These are phyloP conservation scores for Fraxinus anomala DNA, from an alignment of 257 asterid genomes.

Conservation along the genomic window DNA sequence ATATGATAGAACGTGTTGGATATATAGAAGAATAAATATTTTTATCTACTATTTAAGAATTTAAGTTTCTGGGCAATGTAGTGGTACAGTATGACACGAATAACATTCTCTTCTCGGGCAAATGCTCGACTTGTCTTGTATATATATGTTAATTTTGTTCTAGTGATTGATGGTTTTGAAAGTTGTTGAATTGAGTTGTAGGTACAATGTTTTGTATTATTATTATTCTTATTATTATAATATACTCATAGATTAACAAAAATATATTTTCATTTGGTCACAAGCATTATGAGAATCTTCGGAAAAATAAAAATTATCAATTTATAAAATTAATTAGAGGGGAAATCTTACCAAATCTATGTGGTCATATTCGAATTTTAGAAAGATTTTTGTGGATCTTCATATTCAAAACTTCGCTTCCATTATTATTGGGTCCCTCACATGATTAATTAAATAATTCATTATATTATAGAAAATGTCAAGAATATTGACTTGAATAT, in stretches of 20 bases:
- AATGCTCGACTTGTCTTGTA: background rate
- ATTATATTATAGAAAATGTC: slow-evolving; percentile 22
- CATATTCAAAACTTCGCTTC: slow-evolving; percentile 31
- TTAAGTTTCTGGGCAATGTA: background rate
- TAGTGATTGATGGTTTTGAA: too few species aligned
- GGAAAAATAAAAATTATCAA: slow-evolving; percentile 21
- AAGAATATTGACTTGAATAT: slow-evolving; percentile 17
- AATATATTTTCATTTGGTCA: slow-evolving; percentile 25
- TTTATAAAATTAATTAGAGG: slow-evolving; percentile 17
- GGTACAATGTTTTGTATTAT: too few species aligned
- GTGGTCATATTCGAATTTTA: slow-evolving; percentile 33
- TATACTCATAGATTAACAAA: background rate
- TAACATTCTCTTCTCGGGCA: slow-evolving; percentile 9
- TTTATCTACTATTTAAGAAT: too few species aligned
- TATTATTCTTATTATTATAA: background rate
- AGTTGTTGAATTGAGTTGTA: too few species aligned
- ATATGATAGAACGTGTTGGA: background rate
- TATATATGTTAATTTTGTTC: too few species aligned
- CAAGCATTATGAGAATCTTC: slow-evolving; percentile 37
- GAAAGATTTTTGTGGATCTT: slow-evolving; percentile 37
- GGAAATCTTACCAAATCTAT: slow-evolving; percentile 54
- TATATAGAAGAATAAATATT: too few species aligned
- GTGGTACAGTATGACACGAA: background rate
- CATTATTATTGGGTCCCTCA: background rate
- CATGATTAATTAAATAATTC: slow-evolving; percentile 42